These are phyloP conservation scores for Apiosordaria backusii DNA, from an alignment of 495 filamentous ascomycete genomes.

Conservation along the genomic window DNA sequence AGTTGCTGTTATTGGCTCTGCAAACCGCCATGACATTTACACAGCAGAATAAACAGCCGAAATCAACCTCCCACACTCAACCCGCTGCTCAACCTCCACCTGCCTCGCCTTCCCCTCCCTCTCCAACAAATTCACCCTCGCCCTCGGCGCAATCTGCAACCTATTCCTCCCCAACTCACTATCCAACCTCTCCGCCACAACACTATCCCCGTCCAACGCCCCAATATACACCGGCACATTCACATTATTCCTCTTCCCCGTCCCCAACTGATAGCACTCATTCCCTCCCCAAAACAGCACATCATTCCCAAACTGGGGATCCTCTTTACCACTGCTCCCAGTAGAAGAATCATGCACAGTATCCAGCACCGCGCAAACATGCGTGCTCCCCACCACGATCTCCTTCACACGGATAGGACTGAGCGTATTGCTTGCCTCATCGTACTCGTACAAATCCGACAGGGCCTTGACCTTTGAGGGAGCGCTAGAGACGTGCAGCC, in stretches of 20 bases:
- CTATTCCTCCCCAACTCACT: constrained; percentile 56
- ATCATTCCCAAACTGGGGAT: constrained; percentile 81
- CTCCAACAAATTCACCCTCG: constrained; percentile 48
- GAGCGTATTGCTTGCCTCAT: constrained; percentile 63
- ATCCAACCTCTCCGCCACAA: constrained; percentile 33
- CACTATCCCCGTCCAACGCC: constrained; percentile 55
- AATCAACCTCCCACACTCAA: constrained; percentile 76
- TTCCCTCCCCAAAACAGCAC: constrained; percentile 92
- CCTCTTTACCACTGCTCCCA: constrained; percentile 50
- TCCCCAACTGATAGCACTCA: constrained; percentile 89
- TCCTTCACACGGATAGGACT: constrained; percentile 72
- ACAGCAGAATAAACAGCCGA: constrained; percentile 71
- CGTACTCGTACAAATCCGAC: constrained; percentile 78
- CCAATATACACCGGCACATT: constrained; percentile 71
- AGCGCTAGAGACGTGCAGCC: constrained; percentile 78
- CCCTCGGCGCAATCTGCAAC: constrained; percentile 80
- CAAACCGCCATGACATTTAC: constrained; percentile 17
- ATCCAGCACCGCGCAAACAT: constrained; percentile 74
- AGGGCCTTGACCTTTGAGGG: constrained; percentile 82
- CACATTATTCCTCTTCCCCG: constrained; percentile 79
- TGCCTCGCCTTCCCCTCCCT: constrained; percentile 61
- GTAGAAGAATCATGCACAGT: constrained; percentile 62
- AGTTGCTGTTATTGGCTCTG: too few relatives aligned
- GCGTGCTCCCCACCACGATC: constrained; percentile 71
- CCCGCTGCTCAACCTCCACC: constrained; percentile 76